These are phyloP conservation scores for Acorus calamus DNA, from an alignment of 106 monocot species.

Conservation along the genomic window DNA sequence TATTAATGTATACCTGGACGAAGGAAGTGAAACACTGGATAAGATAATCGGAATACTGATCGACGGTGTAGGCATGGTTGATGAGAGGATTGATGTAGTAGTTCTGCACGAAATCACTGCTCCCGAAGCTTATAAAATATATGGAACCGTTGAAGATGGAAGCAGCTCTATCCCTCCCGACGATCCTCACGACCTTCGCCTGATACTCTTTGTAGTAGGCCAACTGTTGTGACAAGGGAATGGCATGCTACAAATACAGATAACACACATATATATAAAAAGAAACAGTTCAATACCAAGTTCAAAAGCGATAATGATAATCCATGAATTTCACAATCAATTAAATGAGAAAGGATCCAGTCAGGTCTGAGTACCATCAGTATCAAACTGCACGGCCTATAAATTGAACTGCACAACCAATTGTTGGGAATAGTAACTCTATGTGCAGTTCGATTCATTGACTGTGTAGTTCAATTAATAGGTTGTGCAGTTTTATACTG, in stretches of 20 bases:
- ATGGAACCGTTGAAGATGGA: slow-evolving; percentile 50
- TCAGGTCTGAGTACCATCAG: no score
- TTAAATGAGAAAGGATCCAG: not conserved
- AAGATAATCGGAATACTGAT: slow-evolving; percentile 22
- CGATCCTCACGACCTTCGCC: slow-evolving; percentile 41
- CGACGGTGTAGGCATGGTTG: slow-evolving; percentile 41
- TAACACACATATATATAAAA: no score
- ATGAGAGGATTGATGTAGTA: slow-evolving; percentile 82
- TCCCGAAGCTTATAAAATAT: slow-evolving; percentile 60
- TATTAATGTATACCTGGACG: no score
- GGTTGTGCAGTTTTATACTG: no score
- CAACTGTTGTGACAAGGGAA: slow-evolving; percentile 64
- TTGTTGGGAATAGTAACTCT: no score
- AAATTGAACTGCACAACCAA: no score
- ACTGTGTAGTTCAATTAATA: no score
- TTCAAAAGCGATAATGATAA: not conserved
- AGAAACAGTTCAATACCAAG: no score
- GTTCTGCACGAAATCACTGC: slow-evolving; percentile 74
- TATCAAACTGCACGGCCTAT: no score
- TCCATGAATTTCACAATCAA: no score
- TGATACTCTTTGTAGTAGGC: slow-evolving; percentile 74
- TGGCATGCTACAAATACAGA: slow-evolving; percentile 44
- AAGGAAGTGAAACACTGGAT: no score
- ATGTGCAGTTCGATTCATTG: no score
- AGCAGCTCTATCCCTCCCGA: slow-evolving; percentile 33